A percentile compares a stretch with the other conserved stretches of the same genome.
Evolutionary conservation across 345 rosid genomes (phyloP).

Genomic region (Rhizophora mangle): DNA sequence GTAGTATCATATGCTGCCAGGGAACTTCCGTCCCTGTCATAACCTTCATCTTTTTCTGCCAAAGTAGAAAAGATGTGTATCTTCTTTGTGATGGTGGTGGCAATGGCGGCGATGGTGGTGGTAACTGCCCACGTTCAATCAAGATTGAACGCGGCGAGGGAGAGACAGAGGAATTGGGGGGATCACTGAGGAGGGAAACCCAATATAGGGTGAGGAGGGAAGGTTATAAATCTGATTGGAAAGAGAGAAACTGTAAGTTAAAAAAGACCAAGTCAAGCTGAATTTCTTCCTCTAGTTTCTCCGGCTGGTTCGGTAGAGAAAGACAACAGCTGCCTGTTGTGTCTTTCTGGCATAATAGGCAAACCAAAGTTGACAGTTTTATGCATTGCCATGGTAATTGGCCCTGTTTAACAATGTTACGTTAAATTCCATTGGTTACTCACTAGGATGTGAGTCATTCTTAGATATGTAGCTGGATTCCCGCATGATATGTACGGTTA

Average conservation of each 20-base stretch:
- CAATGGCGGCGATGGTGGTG: constrained; percentile 33
- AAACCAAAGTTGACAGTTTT: too few relatives aligned
- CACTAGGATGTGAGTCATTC: too few relatives aligned
- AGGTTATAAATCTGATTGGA: not conserved
- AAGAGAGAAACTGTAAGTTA: not conserved
- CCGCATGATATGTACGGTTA: not conserved
- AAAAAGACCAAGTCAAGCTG: constrained; percentile 24
- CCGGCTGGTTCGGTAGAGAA: constrained; percentile 32
- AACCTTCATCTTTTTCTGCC: constrained; percentile 25
- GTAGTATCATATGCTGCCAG: constrained; percentile 12
- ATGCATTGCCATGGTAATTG: too few relatives aligned
- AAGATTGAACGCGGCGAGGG: constrained; percentile 24
- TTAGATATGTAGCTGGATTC: too few relatives aligned
- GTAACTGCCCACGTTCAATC: constrained; percentile 23
- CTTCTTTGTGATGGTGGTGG: not conserved
- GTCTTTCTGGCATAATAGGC: too few relatives aligned
- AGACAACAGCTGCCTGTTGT: not conserved
- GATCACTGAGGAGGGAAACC: constrained; percentile 26
- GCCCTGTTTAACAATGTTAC: not conserved
- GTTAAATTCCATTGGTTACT: not conserved
- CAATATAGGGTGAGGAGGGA: not conserved
- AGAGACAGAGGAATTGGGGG: constrained; percentile 21
- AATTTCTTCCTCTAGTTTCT: constrained; percentile 46
- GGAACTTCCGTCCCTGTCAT: constrained; percentile 40
- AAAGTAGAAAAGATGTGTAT: not conserved